phyloP scores from a whole-genome alignment of 768 basidiomycete species.

The Boletellus ananiceps region DNA sequence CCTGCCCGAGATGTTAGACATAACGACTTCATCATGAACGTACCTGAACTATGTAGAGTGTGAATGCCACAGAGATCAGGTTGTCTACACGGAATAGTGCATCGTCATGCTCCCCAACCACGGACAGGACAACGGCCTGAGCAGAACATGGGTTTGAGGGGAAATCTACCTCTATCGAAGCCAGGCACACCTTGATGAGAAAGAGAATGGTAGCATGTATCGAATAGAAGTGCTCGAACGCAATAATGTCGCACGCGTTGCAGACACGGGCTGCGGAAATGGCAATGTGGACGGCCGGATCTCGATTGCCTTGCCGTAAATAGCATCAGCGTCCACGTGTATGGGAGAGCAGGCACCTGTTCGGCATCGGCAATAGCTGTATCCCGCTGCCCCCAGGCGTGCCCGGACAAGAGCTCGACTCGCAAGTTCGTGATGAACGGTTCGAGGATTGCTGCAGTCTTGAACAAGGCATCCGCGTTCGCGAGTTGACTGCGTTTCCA shows the following conservation, averaged over 20 bases:
- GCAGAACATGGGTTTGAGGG: background rate
- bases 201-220: background rate
- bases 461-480: too few relatives aligned
- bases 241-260: background rate
- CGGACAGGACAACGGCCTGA: background rate
- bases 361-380: background rate
- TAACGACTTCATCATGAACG: background rate
- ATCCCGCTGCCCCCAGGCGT: background rate
- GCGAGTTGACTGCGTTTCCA: too few relatives aligned
- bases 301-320: background rate
- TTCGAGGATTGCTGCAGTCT: too few relatives aligned
- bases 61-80: background rate
- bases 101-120: background rate
- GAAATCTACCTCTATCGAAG: background rate
- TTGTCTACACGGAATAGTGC: background rate
- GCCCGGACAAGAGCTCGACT: background rate
- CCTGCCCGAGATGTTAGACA: background rate
- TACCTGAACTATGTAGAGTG: background rate
- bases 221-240: background rate
- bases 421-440: too few relatives aligned
- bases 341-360: background rate
- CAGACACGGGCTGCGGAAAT: background rate
- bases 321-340: background rate
- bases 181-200: background rate
- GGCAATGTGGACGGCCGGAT: background rate